Base-by-base conservation (phyloP, 2,329 filamentous ascomycete species). In the Coniochaeta sp. region DNA sequence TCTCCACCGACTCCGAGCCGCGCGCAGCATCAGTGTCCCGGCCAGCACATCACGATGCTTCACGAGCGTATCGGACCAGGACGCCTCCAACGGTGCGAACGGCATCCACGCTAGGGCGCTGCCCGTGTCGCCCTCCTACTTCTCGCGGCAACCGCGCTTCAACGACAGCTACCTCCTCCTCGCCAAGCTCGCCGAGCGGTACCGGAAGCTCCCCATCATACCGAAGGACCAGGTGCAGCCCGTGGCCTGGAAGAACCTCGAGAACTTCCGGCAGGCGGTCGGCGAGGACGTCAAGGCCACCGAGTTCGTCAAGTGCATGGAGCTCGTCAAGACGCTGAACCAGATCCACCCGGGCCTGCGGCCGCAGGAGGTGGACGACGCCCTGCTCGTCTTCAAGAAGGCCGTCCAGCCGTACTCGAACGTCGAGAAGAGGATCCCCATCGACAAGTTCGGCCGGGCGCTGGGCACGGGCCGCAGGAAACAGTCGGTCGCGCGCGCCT, bases 91-190 rank as follows among this genome's bases (percentile, higher is more conserved):
- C 22, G 38, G 10, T 9, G 38, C 12, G 5, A 2, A 8, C 5
- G 38, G 20, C 26, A 57, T 61, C 24, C 78, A 82, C 57, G 84
- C 88, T 50, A 89, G 94, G 58, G 75, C 95, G 20, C 74, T 96
- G 31, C 94, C 94, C 18, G 78, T 79, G 24, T 96, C 91, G 31
- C 85, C 89, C 3, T 94, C 92, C n/a, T 99, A 99, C 72, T 99
- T 97, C 74, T 91, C 90, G 50, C 86, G 86, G 50, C 86, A 86
- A 55, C 87, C 91, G 1, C 77, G 79, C 51, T 96, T 96, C 75
- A 94, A 86, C 70, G 94, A 99, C 71, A 81, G 88, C 62, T 82
- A 87, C 60, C 79, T 97, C 58, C 73, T 76, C 45, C 77, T 99
- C 47, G 82, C 89, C 60, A 76, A 79, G 10, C 78, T 97, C 22